Conservation (phyloP, 2,329 filamentous ascomycete genomes). For the Akanthomyces lecanii region DNA sequence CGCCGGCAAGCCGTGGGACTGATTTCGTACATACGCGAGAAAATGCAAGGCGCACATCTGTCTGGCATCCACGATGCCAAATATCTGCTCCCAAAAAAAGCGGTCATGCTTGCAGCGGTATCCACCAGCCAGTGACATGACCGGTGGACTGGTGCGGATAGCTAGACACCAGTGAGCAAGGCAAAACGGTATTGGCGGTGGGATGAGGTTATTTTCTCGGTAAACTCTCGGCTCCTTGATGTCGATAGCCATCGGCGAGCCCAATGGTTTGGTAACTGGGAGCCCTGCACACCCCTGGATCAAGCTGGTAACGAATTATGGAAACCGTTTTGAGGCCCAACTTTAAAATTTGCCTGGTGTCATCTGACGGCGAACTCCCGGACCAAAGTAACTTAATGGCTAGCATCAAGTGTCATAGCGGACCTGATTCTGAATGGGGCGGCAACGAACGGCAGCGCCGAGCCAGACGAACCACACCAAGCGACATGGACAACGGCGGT, state of each 20-base stretch:
- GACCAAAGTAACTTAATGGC: not conserved
- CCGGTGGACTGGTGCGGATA: not conserved
- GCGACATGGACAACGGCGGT: not conserved
- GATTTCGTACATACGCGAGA: slow-evolving; percentile 14
- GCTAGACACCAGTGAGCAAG: not conserved
- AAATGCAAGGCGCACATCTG: slow-evolving; percentile 13
- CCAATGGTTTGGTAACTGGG: slow-evolving; percentile 1
- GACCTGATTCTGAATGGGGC: slow-evolving; percentile 1
- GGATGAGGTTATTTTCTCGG: not conserved
- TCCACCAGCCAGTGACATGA: slow-evolving; percentile 8
- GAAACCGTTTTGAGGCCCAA: slow-evolving; percentile 13
- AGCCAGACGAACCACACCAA: slow-evolving; percentile 12
- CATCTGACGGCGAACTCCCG: slow-evolving; percentile 2
- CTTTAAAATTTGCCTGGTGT: slow-evolving; percentile 10
- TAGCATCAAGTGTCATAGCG: slow-evolving; percentile 10
- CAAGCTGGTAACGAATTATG: not conserved
- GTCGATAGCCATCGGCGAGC: not conserved
- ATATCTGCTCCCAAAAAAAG: slow-evolving; percentile 10
- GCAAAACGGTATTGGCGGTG: not conserved
- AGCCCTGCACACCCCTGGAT: not conserved
- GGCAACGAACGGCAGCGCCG: slow-evolving; percentile 17
- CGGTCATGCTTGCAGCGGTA: slow-evolving; percentile 14
- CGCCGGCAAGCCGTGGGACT: not conserved
- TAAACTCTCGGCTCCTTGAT: not conserved
- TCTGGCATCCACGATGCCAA: slow-evolving; percentile 10